These are phyloP conservation scores for Coccomyxa sp. DNA, from an alignment of 139 green algal genomes.

Conservation along the genomic window DNA sequence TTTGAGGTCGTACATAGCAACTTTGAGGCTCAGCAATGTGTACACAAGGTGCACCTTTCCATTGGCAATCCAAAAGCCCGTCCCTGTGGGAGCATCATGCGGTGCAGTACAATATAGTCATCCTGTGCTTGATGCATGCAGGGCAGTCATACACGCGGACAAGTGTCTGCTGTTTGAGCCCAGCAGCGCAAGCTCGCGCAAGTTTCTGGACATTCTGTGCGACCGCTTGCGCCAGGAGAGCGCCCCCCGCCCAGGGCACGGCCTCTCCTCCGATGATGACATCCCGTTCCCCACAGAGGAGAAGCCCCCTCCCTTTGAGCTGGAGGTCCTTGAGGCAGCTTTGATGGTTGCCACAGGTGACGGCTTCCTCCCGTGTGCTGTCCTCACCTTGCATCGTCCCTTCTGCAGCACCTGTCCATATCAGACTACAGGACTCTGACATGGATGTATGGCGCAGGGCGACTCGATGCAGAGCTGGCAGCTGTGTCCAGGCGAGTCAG, in stretches of 20 bases:
- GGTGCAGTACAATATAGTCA: too few relatives aligned
- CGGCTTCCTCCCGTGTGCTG: neutral
- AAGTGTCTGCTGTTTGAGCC: slow-evolving; percentile 89
- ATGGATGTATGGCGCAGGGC: slow-evolving; percentile 36
- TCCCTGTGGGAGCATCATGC: too few relatives aligned
- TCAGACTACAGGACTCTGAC: too few relatives aligned
- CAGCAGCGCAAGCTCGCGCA: slow-evolving; percentile 39
- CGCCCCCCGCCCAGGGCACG: too few relatives aligned
- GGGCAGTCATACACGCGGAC: slow-evolving; percentile 70
- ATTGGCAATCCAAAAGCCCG: too few relatives aligned
- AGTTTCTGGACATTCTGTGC: slow-evolving; percentile 65
- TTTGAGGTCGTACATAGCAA: neutral
- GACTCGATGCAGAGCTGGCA: slow-evolving; percentile 80
- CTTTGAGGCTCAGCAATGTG: too few relatives aligned
- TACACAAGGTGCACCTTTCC: too few relatives aligned
- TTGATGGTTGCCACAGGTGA: slow-evolving; percentile 79
- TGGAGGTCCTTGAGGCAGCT: slow-evolving; percentile 86
- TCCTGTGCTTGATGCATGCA: too few relatives aligned
- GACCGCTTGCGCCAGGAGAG: neutral
- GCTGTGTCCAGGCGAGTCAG: slow-evolving; percentile 57
- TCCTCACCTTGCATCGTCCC: neutral
- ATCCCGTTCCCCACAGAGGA: slow-evolving; percentile 8
- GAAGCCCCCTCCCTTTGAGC: slow-evolving; percentile 77
- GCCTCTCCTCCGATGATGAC: too few relatives aligned
- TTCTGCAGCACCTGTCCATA: too few relatives aligned